These are phyloP conservation scores for Sungouiella blattae DNA, from an alignment of 805 yeast species.

Conservation along the genomic window DNA sequence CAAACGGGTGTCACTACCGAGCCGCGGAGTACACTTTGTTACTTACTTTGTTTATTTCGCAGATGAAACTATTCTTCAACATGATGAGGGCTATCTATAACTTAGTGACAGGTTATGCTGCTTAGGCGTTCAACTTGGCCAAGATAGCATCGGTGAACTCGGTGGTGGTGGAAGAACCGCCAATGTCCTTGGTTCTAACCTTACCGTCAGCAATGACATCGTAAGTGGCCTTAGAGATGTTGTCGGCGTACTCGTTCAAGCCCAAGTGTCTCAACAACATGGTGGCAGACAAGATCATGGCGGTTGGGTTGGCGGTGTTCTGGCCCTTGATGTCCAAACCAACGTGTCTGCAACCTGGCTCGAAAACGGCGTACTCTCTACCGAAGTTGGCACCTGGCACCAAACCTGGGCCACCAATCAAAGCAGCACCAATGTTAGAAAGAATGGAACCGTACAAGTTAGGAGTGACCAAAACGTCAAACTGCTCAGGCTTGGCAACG, in stretches of 20 bases:
- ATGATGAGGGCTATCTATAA: slow-evolving; percentile 2
- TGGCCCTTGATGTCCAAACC: slow-evolving; percentile 95
- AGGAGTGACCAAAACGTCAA: slow-evolving; percentile 96
- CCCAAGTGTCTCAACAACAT: slow-evolving; percentile 96
- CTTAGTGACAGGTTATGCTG: background rate
- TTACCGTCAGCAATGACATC: slow-evolving; percentile 87
- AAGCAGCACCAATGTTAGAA: slow-evolving; percentile 97
- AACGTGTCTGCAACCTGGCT: slow-evolving; percentile 99
- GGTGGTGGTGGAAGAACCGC: slow-evolving; percentile 84
- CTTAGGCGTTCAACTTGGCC: slow-evolving; percentile 49
- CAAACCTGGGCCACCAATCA: slow-evolving; percentile 96
- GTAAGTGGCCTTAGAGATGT: slow-evolving; percentile 84
- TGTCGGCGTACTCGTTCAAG: slow-evolving; percentile 77
- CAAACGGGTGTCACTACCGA: too few relatives aligned
- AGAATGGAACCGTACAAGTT: slow-evolving; percentile 96
- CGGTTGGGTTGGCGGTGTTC: slow-evolving; percentile 96
- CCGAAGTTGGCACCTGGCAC: slow-evolving; percentile 99
- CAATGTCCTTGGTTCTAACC: slow-evolving; percentile 82
- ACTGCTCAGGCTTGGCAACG: slow-evolving; percentile 96
- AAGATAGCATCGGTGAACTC: slow-evolving; percentile 93
- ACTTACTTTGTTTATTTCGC: background rate
- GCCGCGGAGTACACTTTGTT: too few relatives aligned
- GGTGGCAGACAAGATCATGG: slow-evolving; percentile 87
- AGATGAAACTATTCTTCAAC: background rate
- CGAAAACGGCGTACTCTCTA: slow-evolving; percentile 95